Percentiles rank a stretch among this genome's conserved stretches.
Conservation (phyloP, 2,329 filamentous ascomycete species). For the Helminthosporium solani region DNA sequence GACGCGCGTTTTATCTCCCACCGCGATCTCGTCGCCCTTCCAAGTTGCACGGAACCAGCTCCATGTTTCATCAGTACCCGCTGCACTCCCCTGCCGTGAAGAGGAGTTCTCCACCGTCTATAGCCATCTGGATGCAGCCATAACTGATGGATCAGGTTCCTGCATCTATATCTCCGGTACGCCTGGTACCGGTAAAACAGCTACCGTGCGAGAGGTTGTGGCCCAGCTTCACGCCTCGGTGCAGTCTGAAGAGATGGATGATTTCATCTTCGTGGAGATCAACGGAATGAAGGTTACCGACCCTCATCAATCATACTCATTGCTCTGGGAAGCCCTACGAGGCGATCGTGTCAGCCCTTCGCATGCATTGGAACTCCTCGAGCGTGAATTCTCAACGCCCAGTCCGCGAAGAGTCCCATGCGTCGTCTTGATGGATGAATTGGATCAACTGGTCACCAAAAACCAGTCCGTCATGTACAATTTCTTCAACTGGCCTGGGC, state of each 20-base stretch:
- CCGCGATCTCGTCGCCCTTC: conserved; percentile 81
- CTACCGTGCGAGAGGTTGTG: conserved; percentile 93
- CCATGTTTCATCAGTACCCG: conserved; percentile 90
- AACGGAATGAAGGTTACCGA: conserved; percentile 99
- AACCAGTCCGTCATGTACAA: conserved; percentile 99
- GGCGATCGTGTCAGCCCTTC: conserved; percentile 89
- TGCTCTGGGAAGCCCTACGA: conserved; percentile 94
- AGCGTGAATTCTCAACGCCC: conserved; percentile 89
- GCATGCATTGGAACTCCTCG: conserved; percentile 86
- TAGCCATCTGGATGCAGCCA: conserved; percentile 89
- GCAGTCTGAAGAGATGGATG: conserved; percentile 85
- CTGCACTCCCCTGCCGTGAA: conserved; percentile 86
- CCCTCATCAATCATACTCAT: conserved; percentile 90
- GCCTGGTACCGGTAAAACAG: conserved; percentile 94
- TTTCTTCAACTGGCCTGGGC: conserved; percentile 98
- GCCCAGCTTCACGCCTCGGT: conserved; percentile 86
- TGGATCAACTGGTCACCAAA: conserved; percentile 95
- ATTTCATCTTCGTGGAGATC: conserved; percentile 99
- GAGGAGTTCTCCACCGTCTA: conserved; percentile 91
- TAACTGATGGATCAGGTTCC: conserved; percentile 86
- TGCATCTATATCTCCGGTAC: conserved; percentile 99
- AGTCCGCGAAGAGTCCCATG: conserved; percentile 89
- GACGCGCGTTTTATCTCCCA: conserved; percentile 77
- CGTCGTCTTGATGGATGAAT: conserved; percentile 96
- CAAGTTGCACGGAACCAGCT: conserved; percentile 84